These are phyloP conservation scores for Nakaseomyces delphensis DNA, from an alignment of 1,139 yeast species.

Conservation along the genomic window DNA sequence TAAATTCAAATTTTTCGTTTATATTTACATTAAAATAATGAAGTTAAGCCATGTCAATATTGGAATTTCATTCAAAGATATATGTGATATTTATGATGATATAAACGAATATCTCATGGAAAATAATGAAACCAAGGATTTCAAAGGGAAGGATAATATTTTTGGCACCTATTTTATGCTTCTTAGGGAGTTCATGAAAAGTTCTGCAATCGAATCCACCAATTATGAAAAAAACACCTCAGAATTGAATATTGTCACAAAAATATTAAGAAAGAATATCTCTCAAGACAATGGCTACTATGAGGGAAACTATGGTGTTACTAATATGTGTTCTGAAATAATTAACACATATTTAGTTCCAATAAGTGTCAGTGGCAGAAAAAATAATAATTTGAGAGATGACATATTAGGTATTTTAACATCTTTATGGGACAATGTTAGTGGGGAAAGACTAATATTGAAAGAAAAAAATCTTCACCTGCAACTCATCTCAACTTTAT, in stretches of 20 bases:
- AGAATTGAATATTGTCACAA: background rate
- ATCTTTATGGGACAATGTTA: slow-evolving; percentile 50
- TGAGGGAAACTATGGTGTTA: slow-evolving; percentile 21
- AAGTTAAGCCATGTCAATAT: slow-evolving; percentile 10
- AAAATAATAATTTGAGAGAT: slow-evolving; percentile 10
- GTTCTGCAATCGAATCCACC: background rate
- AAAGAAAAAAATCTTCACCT: slow-evolving; percentile 59
- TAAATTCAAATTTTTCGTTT: slow-evolving; percentile 30
- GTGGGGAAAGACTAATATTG: slow-evolving; percentile 54
- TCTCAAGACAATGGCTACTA: slow-evolving; percentile 23
- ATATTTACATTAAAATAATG: slow-evolving; percentile 18
- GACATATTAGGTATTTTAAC: slow-evolving; percentile 33
- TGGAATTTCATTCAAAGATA: slow-evolving; percentile 10
- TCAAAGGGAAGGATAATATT: slow-evolving; percentile 20
- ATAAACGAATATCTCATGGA: background rate
- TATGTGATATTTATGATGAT: slow-evolving; percentile 6
- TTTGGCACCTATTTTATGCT: slow-evolving; percentile 19
- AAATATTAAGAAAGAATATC: slow-evolving; percentile 14
- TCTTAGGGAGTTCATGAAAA: slow-evolving; percentile 10
- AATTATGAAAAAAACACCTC: background rate
- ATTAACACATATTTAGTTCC: slow-evolving; percentile 15
- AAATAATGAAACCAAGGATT: slow-evolving; percentile 8
- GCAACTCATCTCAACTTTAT: slow-evolving; percentile 42
- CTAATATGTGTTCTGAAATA: slow-evolving; percentile 22
- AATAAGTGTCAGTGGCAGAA: background rate